These are phyloP conservation scores for Populus hybrid DNA, from an alignment of 441 rosid species.

Conservation along the genomic window DNA sequence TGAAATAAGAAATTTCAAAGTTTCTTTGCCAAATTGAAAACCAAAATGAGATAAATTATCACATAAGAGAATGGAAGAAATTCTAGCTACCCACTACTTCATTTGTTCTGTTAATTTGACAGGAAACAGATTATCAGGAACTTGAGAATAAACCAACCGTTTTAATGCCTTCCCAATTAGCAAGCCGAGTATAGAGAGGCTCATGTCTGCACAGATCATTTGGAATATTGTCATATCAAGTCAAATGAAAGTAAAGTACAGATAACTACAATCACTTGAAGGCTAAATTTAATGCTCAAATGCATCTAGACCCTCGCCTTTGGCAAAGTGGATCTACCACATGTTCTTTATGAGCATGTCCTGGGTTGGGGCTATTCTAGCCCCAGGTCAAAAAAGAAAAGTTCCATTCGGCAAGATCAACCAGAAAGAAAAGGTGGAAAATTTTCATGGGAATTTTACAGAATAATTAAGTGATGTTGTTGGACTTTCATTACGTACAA, in stretches of 20 bases:
- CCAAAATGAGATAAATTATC: neutral
- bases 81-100: neutral
- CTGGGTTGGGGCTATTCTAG: neutral
- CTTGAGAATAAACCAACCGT: conserved; percentile 44
- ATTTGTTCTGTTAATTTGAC: neutral
- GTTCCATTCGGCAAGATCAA: neutral
- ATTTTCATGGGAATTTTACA: conserved; percentile 7
- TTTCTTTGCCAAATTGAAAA: no score
- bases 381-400: neutral
- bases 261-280: neutral
- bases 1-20: no score
- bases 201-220: conserved; percentile 62
- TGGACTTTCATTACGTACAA: conserved; percentile 51
- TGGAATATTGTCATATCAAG: conserved; percentile 22
- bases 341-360: neutral
- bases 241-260: neutral
- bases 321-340: neutral
- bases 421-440: neutral
- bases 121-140: neutral
- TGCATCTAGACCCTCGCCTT: neutral
- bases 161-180: conserved; percentile 90
- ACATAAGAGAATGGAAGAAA: conserved; percentile 1
- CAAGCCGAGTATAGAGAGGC: conserved; percentile 68
- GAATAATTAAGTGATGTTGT: neutral
- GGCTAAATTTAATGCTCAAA: neutral